Percentiles rank a stretch among this genome's conserved stretches.
Conservation (phyloP, 116 monocot species). For the Phalaenopsis hybrid region DNA sequence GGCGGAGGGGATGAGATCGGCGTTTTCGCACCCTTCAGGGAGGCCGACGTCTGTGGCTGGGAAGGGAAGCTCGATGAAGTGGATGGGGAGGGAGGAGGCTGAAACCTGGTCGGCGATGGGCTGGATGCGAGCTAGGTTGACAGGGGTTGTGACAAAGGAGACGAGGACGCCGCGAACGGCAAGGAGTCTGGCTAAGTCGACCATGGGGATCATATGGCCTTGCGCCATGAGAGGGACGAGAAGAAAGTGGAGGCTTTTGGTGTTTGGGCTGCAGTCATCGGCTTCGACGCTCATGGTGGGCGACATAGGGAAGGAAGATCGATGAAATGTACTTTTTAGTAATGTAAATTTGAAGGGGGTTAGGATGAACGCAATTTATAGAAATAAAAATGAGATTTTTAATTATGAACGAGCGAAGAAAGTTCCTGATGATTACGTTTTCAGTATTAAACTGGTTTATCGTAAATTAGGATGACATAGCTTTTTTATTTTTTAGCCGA, state of each 20-base stretch:
- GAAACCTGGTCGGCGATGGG: constrained; percentile 8
- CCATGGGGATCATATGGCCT: constrained; percentile 31
- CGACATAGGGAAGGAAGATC: too few species aligned
- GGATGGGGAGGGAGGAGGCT: constrained; percentile 11
- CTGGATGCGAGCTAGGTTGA: constrained; percentile 22
- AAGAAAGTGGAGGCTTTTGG: constrained; percentile 14
- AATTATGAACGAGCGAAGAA: too few species aligned
- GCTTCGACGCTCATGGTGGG: too few species aligned
- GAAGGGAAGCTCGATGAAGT: constrained; percentile 20
- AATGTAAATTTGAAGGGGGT: too few species aligned
- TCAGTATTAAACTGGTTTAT: too few species aligned
- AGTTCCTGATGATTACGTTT: too few species aligned
- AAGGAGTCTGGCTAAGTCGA: constrained; percentile 19
- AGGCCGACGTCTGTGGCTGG: constrained; percentile 24
- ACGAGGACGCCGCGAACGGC: constrained; percentile 19
- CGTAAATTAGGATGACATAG: too few species aligned
- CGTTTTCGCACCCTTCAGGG: constrained; percentile 24
- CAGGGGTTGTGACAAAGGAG: constrained; percentile 36
- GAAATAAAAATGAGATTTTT: too few species aligned
- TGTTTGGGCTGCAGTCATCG: too few species aligned
- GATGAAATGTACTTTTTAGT: too few species aligned
- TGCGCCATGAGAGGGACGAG: constrained; percentile 31
- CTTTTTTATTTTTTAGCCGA: too few species aligned
- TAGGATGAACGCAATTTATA: too few species aligned
- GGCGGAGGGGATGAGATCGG: not conserved